Conservation (phyloP, 2,329 filamentous ascomycete genomes). For the Erysiphe pulchra region DNA sequence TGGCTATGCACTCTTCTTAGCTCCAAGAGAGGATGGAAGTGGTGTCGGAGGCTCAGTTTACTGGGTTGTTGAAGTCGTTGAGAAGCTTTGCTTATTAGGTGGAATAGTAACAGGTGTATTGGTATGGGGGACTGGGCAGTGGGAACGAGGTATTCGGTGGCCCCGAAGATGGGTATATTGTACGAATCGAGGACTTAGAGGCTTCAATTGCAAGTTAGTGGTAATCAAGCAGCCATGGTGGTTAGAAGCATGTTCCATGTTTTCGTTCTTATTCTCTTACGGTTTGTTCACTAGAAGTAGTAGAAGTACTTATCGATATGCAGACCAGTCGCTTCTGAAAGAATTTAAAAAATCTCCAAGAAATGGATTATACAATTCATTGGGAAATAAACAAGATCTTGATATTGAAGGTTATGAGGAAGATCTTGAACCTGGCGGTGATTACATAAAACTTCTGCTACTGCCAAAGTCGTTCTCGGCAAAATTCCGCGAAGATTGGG, state of each 20-base stretch:
- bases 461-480: constrained; percentile 88
- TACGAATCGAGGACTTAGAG: constrained; percentile 69
- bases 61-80: constrained; percentile 75
- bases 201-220: constrained; percentile 91
- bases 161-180: constrained; percentile 73
- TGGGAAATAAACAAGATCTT: constrained; percentile 26
- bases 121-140: constrained; percentile 87
- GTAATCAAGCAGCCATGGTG: constrained; percentile 64
- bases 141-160: constrained; percentile 87
- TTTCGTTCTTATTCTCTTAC: constrained; percentile 57
- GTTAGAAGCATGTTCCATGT: constrained; percentile 46
- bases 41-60: constrained; percentile 86
- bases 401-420: constrained; percentile 54
- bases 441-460: constrained; percentile 73
- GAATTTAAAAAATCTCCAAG: constrained; percentile 34
- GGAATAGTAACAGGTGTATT: constrained; percentile 68
- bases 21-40: constrained; percentile 82
- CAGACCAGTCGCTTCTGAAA: constrained; percentile 36
- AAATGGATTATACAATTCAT: constrained; percentile 15
- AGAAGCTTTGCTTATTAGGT: constrained; percentile 79
- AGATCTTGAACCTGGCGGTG: constrained; percentile 69
- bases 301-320: constrained; percentile 48
- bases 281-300: constrained; percentile 41
- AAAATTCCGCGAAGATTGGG: constrained; percentile 91
- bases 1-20: constrained; percentile 72